These are phyloP conservation scores for Paecilomyces dactylethromorphus DNA, from an alignment of 2,329 filamentous ascomycete genomes.

Conservation along the genomic window DNA sequence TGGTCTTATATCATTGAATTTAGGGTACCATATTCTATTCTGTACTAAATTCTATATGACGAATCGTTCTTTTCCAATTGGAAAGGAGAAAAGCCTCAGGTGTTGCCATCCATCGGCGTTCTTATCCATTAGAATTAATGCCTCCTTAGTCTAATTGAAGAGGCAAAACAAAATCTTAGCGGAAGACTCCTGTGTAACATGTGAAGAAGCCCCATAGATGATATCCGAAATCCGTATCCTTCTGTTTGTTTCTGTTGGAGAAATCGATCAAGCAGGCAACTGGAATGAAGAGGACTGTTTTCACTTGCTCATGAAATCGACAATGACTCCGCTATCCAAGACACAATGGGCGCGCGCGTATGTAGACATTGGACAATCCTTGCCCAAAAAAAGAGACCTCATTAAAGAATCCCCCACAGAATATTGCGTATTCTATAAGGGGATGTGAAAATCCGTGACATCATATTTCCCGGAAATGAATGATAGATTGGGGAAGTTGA, in stretches of 20 bases:
- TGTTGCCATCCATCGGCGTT: neutral
- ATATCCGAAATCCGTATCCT: neutral
- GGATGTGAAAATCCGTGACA: neutral
- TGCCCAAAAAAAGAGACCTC: neutral
- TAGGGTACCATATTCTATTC: no score
- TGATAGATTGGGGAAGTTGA: neutral
- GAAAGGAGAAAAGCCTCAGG: neutral
- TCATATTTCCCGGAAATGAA: neutral
- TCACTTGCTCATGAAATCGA: no score
- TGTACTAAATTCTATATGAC: neutral
- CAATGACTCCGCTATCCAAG: no score
- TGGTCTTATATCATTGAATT: neutral
- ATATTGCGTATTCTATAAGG: neutral
- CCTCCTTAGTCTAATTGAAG: neutral
- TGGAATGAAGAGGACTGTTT: neutral
- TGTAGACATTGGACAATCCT: neutral
- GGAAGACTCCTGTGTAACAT: neutral
- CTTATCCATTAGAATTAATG: neutral
- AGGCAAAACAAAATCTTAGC: neutral
- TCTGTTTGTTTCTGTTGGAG: neutral
- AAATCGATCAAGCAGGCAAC: neutral
- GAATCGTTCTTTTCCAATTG: neutral
- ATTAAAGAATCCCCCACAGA: neutral
- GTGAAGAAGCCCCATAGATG: neutral
- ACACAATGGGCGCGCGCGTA: no score